Evolutionary conservation across 129 eudicot genomes (phyloP).

Genomic region (Cynara cardunculus): DNA sequence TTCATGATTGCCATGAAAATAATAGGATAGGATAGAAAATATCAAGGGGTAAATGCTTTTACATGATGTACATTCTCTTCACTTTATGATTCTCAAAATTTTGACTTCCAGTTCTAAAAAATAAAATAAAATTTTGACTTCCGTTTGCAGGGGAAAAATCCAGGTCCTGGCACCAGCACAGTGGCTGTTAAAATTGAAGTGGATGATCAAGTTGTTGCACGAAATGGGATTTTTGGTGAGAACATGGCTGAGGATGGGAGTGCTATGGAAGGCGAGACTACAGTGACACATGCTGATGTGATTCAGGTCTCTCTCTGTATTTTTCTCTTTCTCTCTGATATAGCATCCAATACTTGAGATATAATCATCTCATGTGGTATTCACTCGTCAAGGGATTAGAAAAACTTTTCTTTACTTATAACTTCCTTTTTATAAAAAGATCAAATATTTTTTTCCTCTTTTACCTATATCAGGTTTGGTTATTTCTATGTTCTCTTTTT

Average conservation of each 20-base stretch:
- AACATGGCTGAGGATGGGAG: constrained; percentile 10
- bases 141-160: constrained; percentile 4
- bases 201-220: constrained; percentile 6
- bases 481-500: neutral
- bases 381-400: neutral
- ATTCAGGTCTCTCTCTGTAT: constrained; percentile 16
- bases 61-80: neutral
- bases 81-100: neutral
- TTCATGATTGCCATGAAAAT: neutral
- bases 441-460: neutral
- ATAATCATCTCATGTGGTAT: neutral
- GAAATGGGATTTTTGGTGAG: neutral
- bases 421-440: neutral
- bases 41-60: neutral
- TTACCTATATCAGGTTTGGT: neutral
- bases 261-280: constrained; percentile 1
- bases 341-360: neutral
- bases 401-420: neutral
- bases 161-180: constrained; percentile 1
- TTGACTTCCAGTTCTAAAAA: too few relatives aligned
- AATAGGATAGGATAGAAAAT: neutral
- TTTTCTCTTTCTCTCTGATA: neutral
- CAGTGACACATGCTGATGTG: constrained; percentile 2
- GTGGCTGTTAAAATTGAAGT: constrained; percentile 17
- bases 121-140: neutral